A percentile compares a stretch with the other conserved stretches of the same genome.
Conservation (phyloP, 2,329 filamentous ascomycete genomes). For the Myotisia sp. region DNA sequence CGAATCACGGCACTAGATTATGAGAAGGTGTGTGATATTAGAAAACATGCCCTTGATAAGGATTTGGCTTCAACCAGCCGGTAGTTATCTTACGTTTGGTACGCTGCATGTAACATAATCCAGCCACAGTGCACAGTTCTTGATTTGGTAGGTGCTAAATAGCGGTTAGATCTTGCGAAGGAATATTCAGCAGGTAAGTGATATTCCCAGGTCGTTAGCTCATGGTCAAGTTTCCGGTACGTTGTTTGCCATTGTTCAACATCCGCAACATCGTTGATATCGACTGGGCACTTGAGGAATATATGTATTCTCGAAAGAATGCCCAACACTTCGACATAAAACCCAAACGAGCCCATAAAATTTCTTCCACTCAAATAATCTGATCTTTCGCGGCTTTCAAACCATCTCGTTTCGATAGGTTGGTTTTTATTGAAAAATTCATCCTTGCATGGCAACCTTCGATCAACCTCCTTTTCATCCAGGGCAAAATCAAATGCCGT, state of each 20-base stretch:
- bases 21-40: background rate
- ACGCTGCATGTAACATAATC: slow-evolving; percentile 84
- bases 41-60: background rate
- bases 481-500: slow-evolving; percentile 87
- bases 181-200: slow-evolving; percentile 69
- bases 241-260: slow-evolving; percentile 81
- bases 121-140: slow-evolving; percentile 66
- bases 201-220: slow-evolving; percentile 70
- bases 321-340: slow-evolving; percentile 79
- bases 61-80: background rate
- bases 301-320: slow-evolving; percentile 78
- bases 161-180: slow-evolving; percentile 54
- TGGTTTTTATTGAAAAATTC: slow-evolving; percentile 75
- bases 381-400: slow-evolving; percentile 40
- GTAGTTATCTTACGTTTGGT: slow-evolving; percentile 51
- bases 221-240: slow-evolving; percentile 71
- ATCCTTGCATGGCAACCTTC: slow-evolving; percentile 72
- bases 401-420: slow-evolving; percentile 73
- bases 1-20: slow-evolving; percentile 58
- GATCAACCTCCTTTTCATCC: slow-evolving; percentile 78
- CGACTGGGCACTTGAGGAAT: slow-evolving; percentile 76
- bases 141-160: slow-evolving; percentile 53
- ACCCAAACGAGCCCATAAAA: slow-evolving; percentile 74
- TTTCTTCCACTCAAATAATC: slow-evolving; percentile 60
- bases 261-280: slow-evolving; percentile 69